Conservation (phyloP, 2,329 filamentous ascomycete genomes). For the Madurella fahalii region DNA sequence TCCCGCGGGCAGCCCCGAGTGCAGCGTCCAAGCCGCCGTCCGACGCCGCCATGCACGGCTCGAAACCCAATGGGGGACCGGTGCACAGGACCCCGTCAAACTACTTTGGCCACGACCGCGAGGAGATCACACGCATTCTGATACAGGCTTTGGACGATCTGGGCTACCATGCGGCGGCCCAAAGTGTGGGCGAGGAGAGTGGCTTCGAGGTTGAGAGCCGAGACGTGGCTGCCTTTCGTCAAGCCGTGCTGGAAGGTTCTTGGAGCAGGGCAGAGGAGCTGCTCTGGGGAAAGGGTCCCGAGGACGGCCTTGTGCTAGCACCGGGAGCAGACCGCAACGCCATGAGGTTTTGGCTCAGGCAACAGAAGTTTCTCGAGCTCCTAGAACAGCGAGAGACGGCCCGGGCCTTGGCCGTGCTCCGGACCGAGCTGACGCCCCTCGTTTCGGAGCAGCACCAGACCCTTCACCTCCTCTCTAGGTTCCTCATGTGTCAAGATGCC, state of each 20-base stretch:
- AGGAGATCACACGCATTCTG: constrained; percentile 87
- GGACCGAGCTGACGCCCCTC: constrained; percentile 81
- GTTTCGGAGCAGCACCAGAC: constrained; percentile 67
- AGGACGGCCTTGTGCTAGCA: constrained; percentile 65
- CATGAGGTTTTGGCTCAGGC: constrained; percentile 83
- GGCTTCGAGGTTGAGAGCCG: constrained; percentile 83
- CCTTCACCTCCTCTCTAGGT: constrained; percentile 77
- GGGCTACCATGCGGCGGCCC: constrained; percentile 76
- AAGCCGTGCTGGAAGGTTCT: constrained; percentile 71
- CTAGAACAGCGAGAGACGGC: constrained; percentile 71
- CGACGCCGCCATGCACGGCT: constrained; percentile 50
- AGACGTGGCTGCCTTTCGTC: constrained; percentile 80
- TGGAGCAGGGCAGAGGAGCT: constrained; percentile 85
- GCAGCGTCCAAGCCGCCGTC: constrained; percentile 41
- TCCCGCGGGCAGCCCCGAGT: constrained; percentile 40
- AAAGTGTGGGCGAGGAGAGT: constrained; percentile 72
- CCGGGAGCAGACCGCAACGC: constrained; percentile 69
- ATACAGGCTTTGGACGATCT: constrained; percentile 88
- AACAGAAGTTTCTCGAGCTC: constrained; percentile 93
- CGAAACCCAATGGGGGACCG: constrained; percentile 36
- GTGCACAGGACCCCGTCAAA: constrained; percentile 23
- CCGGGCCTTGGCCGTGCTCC: constrained; percentile 74
- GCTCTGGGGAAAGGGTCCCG: constrained; percentile 54
- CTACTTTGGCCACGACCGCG: constrained; percentile 83
- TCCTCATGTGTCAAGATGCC: constrained; percentile 81